Conservation (phyloP, 306 rosid species). For the Prunus armeniaca region DNA sequence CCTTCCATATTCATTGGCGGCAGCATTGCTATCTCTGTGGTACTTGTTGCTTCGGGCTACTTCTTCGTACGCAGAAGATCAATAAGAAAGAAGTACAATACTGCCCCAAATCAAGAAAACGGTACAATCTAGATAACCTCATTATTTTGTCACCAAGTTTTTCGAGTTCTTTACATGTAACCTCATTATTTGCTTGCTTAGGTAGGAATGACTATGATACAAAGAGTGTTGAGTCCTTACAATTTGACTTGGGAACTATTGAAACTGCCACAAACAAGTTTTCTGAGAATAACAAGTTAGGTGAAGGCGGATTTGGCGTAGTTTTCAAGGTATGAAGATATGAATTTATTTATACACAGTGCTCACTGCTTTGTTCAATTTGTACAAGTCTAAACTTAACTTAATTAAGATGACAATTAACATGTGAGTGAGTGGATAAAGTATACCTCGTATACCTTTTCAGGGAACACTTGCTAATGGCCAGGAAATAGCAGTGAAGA, state of each 20-base stretch:
- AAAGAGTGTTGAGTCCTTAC: too few relatives aligned
- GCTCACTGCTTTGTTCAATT: too few relatives aligned
- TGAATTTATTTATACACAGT: too few relatives aligned
- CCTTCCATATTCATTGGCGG: neutral
- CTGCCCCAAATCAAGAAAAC: neutral
- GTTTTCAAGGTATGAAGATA: conserved; percentile 37
- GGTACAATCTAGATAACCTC: neutral
- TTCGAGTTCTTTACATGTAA: neutral
- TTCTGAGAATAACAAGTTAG: conserved; percentile 40
- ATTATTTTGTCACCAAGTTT: too few relatives aligned
- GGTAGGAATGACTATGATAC: too few relatives aligned
- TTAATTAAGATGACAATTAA: too few relatives aligned
- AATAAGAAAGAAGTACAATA: neutral
- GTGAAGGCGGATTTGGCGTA: conserved; percentile 55
- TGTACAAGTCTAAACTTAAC: too few relatives aligned
- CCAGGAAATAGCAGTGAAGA: conserved; percentile 41
- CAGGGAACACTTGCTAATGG: conserved; percentile 33
- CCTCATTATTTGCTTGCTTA: neutral
- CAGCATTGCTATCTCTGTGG: neutral
- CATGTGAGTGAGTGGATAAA: too few relatives aligned
- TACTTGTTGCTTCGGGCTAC: neutral
- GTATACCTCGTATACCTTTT: neutral
- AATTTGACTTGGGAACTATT: conserved; percentile 28
- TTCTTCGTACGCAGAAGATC: neutral
- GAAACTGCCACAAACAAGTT: conserved; percentile 37